phyloP scores from a whole-genome alignment of 2,329 filamentous ascomycete genomes.

The Parastagonospora nodorum region DNA sequence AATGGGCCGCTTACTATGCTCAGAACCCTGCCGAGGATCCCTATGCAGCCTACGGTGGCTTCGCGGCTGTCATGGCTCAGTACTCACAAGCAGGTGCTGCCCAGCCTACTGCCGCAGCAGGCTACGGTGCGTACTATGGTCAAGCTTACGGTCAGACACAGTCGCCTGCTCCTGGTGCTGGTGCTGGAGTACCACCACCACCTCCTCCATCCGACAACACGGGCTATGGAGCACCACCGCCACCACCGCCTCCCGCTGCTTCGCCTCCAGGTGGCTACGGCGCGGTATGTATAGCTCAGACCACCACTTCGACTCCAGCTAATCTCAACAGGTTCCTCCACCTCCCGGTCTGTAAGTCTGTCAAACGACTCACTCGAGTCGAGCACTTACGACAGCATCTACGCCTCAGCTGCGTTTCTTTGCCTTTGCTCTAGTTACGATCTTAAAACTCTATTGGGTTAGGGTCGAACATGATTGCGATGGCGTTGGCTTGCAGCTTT shows the following conservation, averaged over 20 bases:
- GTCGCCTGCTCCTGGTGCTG: constrained; percentile 34
- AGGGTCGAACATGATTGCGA: background rate
- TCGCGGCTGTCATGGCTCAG: constrained; percentile 30
- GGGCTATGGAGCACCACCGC: constrained; percentile 32
- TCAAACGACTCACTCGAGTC: constrained; percentile 19
- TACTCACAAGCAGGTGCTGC: constrained; percentile 28
- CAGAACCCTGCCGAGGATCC: constrained; percentile 80
- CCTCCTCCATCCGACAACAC: constrained; percentile 29
- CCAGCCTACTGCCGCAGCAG: background rate
- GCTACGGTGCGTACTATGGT: constrained; percentile 26
- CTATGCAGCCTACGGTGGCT: constrained; percentile 90
- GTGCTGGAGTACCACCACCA: constrained; percentile 34
- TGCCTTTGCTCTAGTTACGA: background rate
- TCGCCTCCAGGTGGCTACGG: constrained; percentile 42
- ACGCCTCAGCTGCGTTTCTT: background rate
- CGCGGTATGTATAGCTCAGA: constrained; percentile 31
- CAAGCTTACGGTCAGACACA: constrained; percentile 30
- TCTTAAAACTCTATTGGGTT: background rate
- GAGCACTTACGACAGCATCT: constrained; percentile 17
- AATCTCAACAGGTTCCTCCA: constrained; percentile 30
- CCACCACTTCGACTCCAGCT: background rate
- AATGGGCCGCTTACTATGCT: constrained; percentile 68
- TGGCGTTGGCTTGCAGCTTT: background rate
- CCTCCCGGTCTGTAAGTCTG: constrained; percentile 40
- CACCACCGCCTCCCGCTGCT: constrained; percentile 41